Evolutionary conservation across 257 asterid species (phyloP), one percentile per base, ranked within the genome.

Genomic region (Verbena officinalis): DNA sequence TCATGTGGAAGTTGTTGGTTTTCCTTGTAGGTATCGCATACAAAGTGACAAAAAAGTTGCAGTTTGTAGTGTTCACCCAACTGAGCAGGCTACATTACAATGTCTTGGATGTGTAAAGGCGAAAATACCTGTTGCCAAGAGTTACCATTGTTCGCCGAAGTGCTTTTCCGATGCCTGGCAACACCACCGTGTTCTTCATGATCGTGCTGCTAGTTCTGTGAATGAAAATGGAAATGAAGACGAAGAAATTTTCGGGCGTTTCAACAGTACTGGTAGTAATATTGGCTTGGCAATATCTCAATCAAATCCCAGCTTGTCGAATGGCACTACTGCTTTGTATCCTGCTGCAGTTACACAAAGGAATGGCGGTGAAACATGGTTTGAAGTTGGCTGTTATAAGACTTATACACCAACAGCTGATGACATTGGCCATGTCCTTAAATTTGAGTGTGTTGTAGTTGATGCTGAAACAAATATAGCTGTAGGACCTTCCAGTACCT

Each of bases 131-230:
- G 69, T 84, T 45, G 48, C 89, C 21, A 88, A 88, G 86, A 94
- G 99, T 74, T 90, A 94, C 70, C 97, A 94, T 67, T 94, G 99
- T 68, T 81, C 96, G 11, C 71, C 96, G 5, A 90, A 94, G 76
- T 94, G 99, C 72, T 94, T 84, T 72, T 77, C 95, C 0, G 92
- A 83, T 81, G 95, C 99, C 56, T 94, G 99, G 99, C 92, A 75
- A 52, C 95, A 94, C 72, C 99, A 94, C 65, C 96, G 97, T 42
- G 85, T 73, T 70, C 77, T 94, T 76, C 99, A 94, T 59, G 97
- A 94, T 70, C 97, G 94, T 69, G 96, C 99, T 11, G 87, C 95
- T 15, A 81, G 75, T 80, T 82, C 95, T 67, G 76, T 72, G 46
- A 86, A 75, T 58, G 97, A 87, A 71, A 90, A 83, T 68, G 96